A percentile compares a stretch with the other conserved stretches of the same genome.
These are phyloP conservation scores for Chondrus crispus DNA, from an alignment of 23 red algal genomes.

Conservation along the genomic window DNA sequence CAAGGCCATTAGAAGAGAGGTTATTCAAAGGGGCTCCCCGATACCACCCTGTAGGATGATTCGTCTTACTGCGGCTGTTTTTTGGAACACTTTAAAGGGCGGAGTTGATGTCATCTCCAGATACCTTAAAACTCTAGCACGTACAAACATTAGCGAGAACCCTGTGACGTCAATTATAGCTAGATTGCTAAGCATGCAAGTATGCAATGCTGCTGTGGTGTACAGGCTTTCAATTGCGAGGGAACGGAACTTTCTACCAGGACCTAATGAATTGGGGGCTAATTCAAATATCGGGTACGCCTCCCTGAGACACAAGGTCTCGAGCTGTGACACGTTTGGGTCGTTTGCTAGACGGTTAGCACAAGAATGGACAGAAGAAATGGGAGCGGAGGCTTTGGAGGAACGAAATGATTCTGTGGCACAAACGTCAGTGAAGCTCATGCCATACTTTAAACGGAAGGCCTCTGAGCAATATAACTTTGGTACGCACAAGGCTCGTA, in stretches of 20 bases:
- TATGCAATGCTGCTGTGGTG: neutral
- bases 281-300: neutral
- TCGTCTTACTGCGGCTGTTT: neutral
- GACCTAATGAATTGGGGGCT: neutral
- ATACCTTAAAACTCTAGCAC: neutral
- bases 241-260: neutral
- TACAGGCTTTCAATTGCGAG: neutral
- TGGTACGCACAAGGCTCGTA: neutral
- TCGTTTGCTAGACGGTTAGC: neutral
- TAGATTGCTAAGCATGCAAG: neutral
- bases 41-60: neutral
- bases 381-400: neutral
- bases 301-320: neutral
- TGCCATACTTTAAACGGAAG: neutral
- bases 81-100: neutral
- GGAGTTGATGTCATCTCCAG: neutral
- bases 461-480: neutral
- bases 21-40: neutral
- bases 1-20: neutral
- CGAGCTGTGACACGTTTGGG: neutral
- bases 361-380: neutral
- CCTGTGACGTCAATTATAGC: neutral
- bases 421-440: neutral
- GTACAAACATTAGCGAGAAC: neutral
- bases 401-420: neutral